Base-by-base conservation (phyloP, 2,329 filamentous ascomycete species). In the Ophiosphaerella herpotricha region DNA sequence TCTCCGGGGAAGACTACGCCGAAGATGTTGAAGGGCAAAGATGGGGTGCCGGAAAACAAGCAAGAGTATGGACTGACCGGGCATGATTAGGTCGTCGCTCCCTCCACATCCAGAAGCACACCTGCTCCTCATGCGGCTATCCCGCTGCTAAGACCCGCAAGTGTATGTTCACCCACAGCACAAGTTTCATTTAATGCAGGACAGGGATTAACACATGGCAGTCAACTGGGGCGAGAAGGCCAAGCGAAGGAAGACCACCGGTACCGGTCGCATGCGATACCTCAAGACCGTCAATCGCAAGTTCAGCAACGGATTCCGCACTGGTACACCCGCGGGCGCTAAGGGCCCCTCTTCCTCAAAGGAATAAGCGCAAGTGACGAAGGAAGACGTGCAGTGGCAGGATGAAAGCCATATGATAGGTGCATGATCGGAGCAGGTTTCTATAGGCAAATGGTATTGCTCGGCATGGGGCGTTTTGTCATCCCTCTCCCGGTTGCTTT, bases 201-300 rank as follows among this genome's bases (percentile, higher is more conserved):
- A 55, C 50, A 40, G 48, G 43, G 51, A 61, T 65, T 72, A 57
- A 72, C 64, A 60, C 44, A 46, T 39, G 41, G 72, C 76, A 97
- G 93, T 88, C 88, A 97, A 99, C 90, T 99, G 94, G 94, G 86
- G 90, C 80, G 93, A 97, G 87, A 99, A 99, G 90, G 93, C 92
- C 74, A 97, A 97, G 91, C 86, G 94, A 80, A 95, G 94, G 89
- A 97, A 97, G 92, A 97, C 93, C 76, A 93, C 90, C 77, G 94
- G 94, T 74, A 93, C 91, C 75, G 94, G 94, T 79, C 90, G 94
- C 80, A 94, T 92, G 88, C 87, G 91, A 77, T 90, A 92, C 83
- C 85, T 99, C 78, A 96, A 95, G 85, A 85, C 84, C 74, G 87
- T 99, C 77, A 83, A 91, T 76, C 88, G 94, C 79, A 86, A 86